Conservation (phyloP, 352 stramenopile species). For the Blastocystis sp. region DNA sequence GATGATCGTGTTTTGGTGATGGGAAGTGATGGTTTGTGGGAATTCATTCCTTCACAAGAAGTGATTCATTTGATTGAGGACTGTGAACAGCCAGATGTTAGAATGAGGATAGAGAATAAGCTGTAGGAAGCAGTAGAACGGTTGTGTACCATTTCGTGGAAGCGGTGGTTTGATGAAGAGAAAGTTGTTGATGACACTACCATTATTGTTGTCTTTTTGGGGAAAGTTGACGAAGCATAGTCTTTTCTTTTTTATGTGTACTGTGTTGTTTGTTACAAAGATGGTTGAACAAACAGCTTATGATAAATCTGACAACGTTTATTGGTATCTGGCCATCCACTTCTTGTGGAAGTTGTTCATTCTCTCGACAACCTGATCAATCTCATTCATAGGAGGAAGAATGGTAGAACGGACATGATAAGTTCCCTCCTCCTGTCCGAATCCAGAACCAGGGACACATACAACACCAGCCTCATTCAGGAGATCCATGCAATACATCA, state of each 20-base stretch:
- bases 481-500: too few species aligned
- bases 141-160: slow-evolving; percentile 4
- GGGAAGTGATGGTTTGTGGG: slow-evolving; percentile 93
- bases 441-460: too few species aligned
- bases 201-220: slow-evolving; percentile 88
- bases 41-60: slow-evolving; percentile 92
- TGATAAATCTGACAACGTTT: too few species aligned
- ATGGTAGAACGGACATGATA: too few species aligned
- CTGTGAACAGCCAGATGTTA: slow-evolving; percentile 71
- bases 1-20: slow-evolving; percentile 81
- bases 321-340: too few species aligned
- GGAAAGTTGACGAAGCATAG: not conserved
- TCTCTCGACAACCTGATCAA: too few species aligned
- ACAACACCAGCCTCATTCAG: too few species aligned
- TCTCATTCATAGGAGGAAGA: too few species aligned
- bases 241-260: not conserved
- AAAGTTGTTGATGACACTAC: slow-evolving; percentile 97
- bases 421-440: too few species aligned
- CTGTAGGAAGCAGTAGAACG: slow-evolving; percentile 10
- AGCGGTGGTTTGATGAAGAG: slow-evolving; percentile 93
- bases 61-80: slow-evolving; percentile 87
- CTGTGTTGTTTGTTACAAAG: too few species aligned
- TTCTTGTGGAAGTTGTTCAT: too few species aligned
- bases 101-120: not conserved
- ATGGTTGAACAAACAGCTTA: too few species aligned